Conservation (phyloP, 2,329 filamentous ascomycete genomes). For the Furcasterigmium furcatum region DNA sequence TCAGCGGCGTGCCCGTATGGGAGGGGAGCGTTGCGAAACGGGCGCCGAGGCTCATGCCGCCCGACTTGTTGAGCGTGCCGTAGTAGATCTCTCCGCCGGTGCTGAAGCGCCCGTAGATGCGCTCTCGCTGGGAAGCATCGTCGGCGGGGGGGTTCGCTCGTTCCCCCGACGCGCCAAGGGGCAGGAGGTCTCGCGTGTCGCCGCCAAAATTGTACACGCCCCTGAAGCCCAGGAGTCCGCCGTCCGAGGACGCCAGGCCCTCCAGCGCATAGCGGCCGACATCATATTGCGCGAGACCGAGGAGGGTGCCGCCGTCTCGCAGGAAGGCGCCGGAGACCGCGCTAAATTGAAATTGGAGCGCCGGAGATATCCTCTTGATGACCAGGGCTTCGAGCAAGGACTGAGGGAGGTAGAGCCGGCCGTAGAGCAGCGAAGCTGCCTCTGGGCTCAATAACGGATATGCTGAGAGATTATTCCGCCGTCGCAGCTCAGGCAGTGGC, state of each 20-base stretch:
- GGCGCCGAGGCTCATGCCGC: conserved; percentile 83
- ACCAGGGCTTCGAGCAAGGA: conserved; percentile 86
- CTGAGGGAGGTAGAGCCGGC: conserved; percentile 76
- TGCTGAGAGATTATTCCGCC: conserved; percentile 13
- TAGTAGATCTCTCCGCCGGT: conserved; percentile 94
- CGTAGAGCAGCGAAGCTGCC: conserved; percentile 64
- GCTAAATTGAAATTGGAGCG: conserved; percentile 75
- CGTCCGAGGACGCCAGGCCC: conserved; percentile 89
- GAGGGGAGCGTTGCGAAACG: conserved; percentile 84
- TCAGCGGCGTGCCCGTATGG: conserved; percentile 83
- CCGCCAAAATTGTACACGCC: conserved; percentile 94
- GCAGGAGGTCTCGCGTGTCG: conserved; percentile 45
- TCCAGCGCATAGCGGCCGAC: conserved; percentile 84
- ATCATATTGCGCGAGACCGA: conserved; percentile 77
- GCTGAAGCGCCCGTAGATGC: conserved; percentile 78
- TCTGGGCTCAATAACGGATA: conserved; percentile 8
- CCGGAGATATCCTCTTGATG: conserved; percentile 72
- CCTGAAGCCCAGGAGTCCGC: conserved; percentile 79
- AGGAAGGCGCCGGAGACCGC: conserved; percentile 71
- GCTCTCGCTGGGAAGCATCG: conserved; percentile 37
- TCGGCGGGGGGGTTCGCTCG: conserved; percentile 27
- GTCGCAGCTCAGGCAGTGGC: conserved; percentile 63
- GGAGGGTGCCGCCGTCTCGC: conserved; percentile 71
- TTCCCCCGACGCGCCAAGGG: conserved; percentile 13
- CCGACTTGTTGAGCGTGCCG: conserved; percentile 88